Evolutionary conservation across 176 grass and related monocot genomes (phyloP), one percentile per base, ranked within the genome.

Genomic region (Oryza officinalis): DNA sequence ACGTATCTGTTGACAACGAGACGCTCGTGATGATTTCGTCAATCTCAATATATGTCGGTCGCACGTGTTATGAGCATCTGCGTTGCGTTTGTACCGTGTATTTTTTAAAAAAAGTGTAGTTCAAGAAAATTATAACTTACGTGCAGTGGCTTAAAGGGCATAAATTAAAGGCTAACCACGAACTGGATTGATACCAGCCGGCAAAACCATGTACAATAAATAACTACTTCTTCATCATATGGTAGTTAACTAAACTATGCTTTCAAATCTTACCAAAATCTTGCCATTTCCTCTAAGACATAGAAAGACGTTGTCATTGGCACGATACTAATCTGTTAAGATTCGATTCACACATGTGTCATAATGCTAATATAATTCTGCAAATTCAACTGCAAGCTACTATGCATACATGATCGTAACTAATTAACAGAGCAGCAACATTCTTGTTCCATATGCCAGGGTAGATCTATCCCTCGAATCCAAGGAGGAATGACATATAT

Each of bases 191-290:
- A 20, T 46, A 10, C 54, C 6, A 8, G 22, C 23, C 6, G 10
- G 22, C 23, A 86, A 86, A 81, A 85, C 75, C 78, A 75, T 77
- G 71, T 64, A 44, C 79, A 67, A 59, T 74, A 50, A 64, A 45
- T 74, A 47, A 73, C 10, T 63, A 32, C 6, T 33, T 52, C 23
- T 63, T 10, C n/a, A 74, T 10, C n/a, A 74, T 31, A 6, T 17
- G 65, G 14, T 23, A 65, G 77, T 46, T 80, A 74, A 40, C 30
- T 65, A 66, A 80, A 80, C 30, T 66, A 38, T 52, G 50, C 72
- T 27, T 23, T 47, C 54, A 57, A 80, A 86, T 86, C 59, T 52
- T 74, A 32, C 23, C 31, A 8, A 43, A 32, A 86, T 74, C 50
- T 66, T 41, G 45, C 30, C 68, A 27, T 10, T 54, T 60, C 54